These are phyloP conservation scores for Conoideocrella luteorostrata DNA, from an alignment of 2,329 filamentous ascomycete genomes.

Conservation along the genomic window DNA sequence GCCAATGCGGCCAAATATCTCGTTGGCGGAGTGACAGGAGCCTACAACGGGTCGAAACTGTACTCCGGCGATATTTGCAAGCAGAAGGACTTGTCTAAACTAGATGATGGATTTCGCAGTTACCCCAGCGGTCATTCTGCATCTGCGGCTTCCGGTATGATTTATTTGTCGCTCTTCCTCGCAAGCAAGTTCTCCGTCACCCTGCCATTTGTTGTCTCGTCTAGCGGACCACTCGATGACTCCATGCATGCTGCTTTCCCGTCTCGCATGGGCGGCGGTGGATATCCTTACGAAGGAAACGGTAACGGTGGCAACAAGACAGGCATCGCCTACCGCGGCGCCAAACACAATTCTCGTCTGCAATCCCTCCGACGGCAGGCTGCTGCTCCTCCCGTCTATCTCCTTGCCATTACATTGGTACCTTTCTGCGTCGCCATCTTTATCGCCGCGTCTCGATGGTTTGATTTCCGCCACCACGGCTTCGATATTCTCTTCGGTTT, in stretches of 20 bases:
- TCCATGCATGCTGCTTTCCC: constrained; percentile 61
- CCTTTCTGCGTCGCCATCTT: constrained; percentile 73
- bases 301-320: constrained; percentile 16
- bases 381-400: constrained; percentile 75
- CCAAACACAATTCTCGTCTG: constrained; percentile 25
- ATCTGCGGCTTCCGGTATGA: constrained; percentile 69
- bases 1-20: constrained; percentile 51
- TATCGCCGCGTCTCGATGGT: constrained; percentile 79
- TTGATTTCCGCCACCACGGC: constrained; percentile 83
- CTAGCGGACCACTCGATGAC: constrained; percentile 35
- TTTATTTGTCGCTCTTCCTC: constrained; percentile 82
- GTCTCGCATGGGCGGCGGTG: constrained; percentile 54
- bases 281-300: constrained; percentile 30
- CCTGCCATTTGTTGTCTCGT: constrained; percentile 58
- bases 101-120: constrained; percentile 77
- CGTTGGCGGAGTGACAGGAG: constrained; percentile 53
- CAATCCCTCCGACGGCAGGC: constrained; percentile 56
- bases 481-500: constrained; percentile 89
- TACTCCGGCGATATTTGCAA: constrained; percentile 73
- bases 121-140: constrained; percentile 56
- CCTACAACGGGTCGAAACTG: constrained; percentile 55
- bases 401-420: constrained; percentile 61
- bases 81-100: constrained; percentile 51
- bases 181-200: constrained; percentile 74
- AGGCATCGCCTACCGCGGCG: constrained; percentile 14